phyloP scores from a whole-genome alignment of 2,329 filamentous ascomycete species.

The Cordyceps fumosorosea region DNA sequence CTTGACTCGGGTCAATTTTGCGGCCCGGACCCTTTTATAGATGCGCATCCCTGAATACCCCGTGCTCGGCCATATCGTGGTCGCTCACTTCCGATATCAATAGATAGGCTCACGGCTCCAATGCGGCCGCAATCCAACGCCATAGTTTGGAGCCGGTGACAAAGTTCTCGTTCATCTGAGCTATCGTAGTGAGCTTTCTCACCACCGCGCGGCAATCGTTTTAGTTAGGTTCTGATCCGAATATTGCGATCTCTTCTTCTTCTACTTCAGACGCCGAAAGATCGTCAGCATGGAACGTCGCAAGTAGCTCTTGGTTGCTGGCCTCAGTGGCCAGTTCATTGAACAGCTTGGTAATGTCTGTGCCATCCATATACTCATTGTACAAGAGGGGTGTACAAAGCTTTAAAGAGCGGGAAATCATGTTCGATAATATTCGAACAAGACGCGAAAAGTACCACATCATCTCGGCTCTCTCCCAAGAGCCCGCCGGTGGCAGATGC shows the following conservation, averaged over 20 bases:
- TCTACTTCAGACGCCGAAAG: conserved; percentile 3
- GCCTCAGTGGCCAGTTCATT: conserved; percentile 9
- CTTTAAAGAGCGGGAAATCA: conserved; percentile 14
- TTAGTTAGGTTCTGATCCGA: not conserved
- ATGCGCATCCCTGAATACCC: no score
- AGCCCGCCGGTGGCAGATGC: not conserved
- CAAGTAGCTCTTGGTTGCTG: conserved; percentile 13
- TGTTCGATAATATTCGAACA: conserved; percentile 16
- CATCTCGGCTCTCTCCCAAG: conserved; percentile 13
- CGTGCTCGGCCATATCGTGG: no score
- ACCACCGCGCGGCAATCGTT: not conserved
- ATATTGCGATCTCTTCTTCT: not conserved
- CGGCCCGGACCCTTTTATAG: not conserved
- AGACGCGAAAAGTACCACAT: conserved; percentile 16
- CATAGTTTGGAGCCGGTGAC: not conserved
- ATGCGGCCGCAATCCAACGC: not conserved
- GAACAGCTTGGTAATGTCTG: conserved; percentile 11
- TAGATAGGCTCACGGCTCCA: no score
- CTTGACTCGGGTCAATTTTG: not conserved
- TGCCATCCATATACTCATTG: not conserved
- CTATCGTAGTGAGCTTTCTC: not conserved
- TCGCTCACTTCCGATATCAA: no score
- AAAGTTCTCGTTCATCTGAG: not conserved
- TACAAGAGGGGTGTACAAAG: conserved; percentile 14
- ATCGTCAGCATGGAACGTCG: conserved; percentile 14